Evolutionary conservation across 371 early-diverging fungal species (phyloP), one percentile per base, ranked within the genome.

Genomic region (Mucor indicus): DNA sequence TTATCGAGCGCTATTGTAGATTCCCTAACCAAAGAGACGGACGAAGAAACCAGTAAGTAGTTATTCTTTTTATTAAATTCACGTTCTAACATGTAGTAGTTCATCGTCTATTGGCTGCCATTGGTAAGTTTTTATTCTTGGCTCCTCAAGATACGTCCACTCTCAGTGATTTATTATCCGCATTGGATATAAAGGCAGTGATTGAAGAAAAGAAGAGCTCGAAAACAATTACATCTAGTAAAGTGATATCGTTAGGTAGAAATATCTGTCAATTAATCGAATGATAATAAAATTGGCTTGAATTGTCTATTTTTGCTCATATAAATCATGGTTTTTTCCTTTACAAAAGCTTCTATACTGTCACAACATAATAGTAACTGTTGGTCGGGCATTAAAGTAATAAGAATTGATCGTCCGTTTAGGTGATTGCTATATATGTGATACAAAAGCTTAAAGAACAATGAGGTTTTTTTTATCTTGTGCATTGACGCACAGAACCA

Each of bases 1-100:
- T 50, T 85, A 29, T 62, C 79, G 8, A 84, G 85, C 32, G 89
- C 86, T 0, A 64, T 84, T 16, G 57, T 72, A 13, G 75, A 78
- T 31, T 85, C 82, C 11, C 49, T 89, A 16, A 65, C 72, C 21
- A 77, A 76, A 38, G 85, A 84, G 43, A 51, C 32, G 6, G 74
- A 72, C n/a, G 59, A 65, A 35, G 65, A 66, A 51, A 55, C 71
- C 38, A 50, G 77, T 77, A 73, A 63, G 57, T 38, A 20, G 13
- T 33, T 5, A 19, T 12, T 39, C 15, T 35, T 24, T 12, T 8
- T 39, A 23, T 39, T 20, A 31, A 3, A 16, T 21, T n/a, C 32
- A n/a, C 31, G 12, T 29, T 29, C 30, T n/a, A n/a, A n/a, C n/a
- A n/a, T n/a, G n/a, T n/a, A n/a, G 0, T 44, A 70, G 67, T 69